Evolutionary conservation across 2,329 filamentous ascomycete genomes (phyloP).

Genomic region (Penicillium sp.): DNA sequence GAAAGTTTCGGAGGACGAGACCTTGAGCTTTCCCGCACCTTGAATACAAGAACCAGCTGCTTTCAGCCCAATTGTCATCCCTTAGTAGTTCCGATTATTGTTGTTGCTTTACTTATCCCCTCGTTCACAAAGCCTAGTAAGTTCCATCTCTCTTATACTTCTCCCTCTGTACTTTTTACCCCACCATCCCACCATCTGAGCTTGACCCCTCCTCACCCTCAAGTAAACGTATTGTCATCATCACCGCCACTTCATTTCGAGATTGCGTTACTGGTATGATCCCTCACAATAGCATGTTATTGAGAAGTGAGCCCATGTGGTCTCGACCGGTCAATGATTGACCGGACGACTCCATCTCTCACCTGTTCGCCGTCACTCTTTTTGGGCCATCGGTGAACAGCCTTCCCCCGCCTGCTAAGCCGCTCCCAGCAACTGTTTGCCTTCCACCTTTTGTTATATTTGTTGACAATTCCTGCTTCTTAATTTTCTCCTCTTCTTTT

Average conservation of each 20-base stretch:
- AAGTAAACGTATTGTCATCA: background rate
- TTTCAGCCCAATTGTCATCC: slow-evolving; percentile 12
- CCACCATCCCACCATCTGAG: slow-evolving; percentile 18
- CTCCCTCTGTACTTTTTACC: slow-evolving; percentile 7
- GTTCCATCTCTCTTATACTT: slow-evolving; percentile 6
- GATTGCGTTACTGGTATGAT: slow-evolving; percentile 10
- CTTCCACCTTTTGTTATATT: slow-evolving; percentile 24
- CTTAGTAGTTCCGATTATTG: slow-evolving; percentile 3
- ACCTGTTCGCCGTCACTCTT: slow-evolving; percentile 25
- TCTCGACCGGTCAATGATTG: slow-evolving; percentile 22
- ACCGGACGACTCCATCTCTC: slow-evolving; percentile 24
- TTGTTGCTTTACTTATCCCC: slow-evolving; percentile 13
- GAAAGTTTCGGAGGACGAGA: slow-evolving; percentile 44
- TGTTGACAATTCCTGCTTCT: slow-evolving; percentile 24
- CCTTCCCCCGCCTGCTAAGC: slow-evolving; percentile 40
- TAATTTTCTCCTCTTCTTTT: slow-evolving; percentile 24
- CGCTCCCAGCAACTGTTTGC: slow-evolving; percentile 29
- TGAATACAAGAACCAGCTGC: slow-evolving; percentile 24
- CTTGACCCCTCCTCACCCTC: slow-evolving; percentile 15
- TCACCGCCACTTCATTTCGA: slow-evolving; percentile 4
- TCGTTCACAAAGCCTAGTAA: slow-evolving; percentile 15
- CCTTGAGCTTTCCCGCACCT: slow-evolving; percentile 35
- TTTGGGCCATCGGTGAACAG: slow-evolving; percentile 49
- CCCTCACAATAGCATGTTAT: slow-evolving; percentile 1
- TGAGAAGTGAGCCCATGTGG: slow-evolving; percentile 11